Percentiles rank a stretch among this genome's conserved stretches.
These are phyloP conservation scores for Kuraishia hungarica DNA, from an alignment of 805 yeast genomes.

Conservation along the genomic window DNA sequence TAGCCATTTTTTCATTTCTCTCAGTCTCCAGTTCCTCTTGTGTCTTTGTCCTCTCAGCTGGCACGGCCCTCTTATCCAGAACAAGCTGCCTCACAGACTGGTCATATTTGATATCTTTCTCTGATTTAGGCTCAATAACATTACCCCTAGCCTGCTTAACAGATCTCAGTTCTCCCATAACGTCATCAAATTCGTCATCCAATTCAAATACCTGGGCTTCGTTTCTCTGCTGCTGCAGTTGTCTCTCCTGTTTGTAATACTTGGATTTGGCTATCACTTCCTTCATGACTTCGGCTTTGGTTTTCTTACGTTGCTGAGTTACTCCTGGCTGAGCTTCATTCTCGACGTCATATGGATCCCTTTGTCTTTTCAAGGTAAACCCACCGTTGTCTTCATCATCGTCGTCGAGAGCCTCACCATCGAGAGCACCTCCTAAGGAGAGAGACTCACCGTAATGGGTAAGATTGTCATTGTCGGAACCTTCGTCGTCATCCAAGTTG, in stretches of 20 bases:
- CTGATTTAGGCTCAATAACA: slow-evolving; percentile 27
- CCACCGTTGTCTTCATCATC: slow-evolving; percentile 26
- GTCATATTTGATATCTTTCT: slow-evolving; percentile 48
- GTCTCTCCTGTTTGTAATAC: slow-evolving; percentile 69
- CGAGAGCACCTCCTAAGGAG: slow-evolving; percentile 46
- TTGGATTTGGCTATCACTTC: slow-evolving; percentile 81
- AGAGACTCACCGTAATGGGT: slow-evolving; percentile 77
- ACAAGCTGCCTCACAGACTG: slow-evolving; percentile 56
- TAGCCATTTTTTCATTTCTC: slow-evolving; percentile 47
- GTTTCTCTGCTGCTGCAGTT: slow-evolving; percentile 48
- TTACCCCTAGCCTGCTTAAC: slow-evolving; percentile 14
- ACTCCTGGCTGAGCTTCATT: slow-evolving; percentile 11
- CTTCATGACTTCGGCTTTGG: slow-evolving; percentile 80
- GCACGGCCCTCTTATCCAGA: slow-evolving; percentile 68
- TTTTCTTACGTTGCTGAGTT: slow-evolving; percentile 50
- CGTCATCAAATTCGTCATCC: slow-evolving; percentile 67
- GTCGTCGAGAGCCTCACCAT: slow-evolving; percentile 31
- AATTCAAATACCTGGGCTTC: slow-evolving; percentile 56
- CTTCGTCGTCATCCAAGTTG: slow-evolving; percentile 67
- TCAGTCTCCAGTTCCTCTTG: slow-evolving; percentile 61
- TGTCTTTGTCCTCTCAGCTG: slow-evolving; percentile 76
- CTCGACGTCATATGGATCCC: slow-evolving; percentile 15
- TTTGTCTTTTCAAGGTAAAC: slow-evolving; percentile 24
- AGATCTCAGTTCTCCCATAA: slow-evolving; percentile 44
- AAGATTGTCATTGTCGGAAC: slow-evolving; percentile 38